These are phyloP conservation scores for Neurospora crassa DNA, from an alignment of 2,329 filamentous ascomycete genomes.

Conservation along the genomic window DNA sequence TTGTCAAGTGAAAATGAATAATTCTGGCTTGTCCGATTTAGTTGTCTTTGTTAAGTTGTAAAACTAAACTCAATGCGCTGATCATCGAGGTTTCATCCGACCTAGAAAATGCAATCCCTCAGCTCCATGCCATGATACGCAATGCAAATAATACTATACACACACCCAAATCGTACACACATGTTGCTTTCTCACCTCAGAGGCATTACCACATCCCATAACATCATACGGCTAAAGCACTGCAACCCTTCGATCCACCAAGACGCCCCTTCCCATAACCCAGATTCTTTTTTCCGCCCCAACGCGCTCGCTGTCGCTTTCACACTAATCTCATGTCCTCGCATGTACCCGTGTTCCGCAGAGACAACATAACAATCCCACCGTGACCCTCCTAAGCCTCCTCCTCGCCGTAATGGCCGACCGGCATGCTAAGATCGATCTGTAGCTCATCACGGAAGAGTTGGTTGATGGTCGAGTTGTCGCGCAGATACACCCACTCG, in stretches of 20 bases:
- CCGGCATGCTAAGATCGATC: constrained; percentile 42
- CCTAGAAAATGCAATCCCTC: neutral
- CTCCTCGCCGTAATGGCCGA: constrained; percentile 6
- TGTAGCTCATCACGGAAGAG: constrained; percentile 69
- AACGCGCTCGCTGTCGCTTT: neutral
- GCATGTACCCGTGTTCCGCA: neutral
- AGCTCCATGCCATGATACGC: neutral
- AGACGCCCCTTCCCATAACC: neutral
- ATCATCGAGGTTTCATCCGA: neutral
- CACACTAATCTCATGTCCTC: neutral
- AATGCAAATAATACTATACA: neutral
- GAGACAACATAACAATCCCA: neutral
- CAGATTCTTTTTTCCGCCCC: neutral
- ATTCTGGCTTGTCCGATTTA: neutral
- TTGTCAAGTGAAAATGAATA: neutral
- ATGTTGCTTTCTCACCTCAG: neutral
- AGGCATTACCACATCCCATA: neutral
- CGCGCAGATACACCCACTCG: constrained; percentile 81
- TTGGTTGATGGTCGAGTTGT: constrained; percentile 65
- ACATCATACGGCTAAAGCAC: neutral
- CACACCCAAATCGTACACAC: neutral
- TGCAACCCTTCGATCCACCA: neutral
- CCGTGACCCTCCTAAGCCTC: neutral
- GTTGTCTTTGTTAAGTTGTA: neutral
- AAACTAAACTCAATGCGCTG: neutral